phyloP scores from a whole-genome alignment of 164 flowering plant species.

The Liquidambar formosana region DNA sequence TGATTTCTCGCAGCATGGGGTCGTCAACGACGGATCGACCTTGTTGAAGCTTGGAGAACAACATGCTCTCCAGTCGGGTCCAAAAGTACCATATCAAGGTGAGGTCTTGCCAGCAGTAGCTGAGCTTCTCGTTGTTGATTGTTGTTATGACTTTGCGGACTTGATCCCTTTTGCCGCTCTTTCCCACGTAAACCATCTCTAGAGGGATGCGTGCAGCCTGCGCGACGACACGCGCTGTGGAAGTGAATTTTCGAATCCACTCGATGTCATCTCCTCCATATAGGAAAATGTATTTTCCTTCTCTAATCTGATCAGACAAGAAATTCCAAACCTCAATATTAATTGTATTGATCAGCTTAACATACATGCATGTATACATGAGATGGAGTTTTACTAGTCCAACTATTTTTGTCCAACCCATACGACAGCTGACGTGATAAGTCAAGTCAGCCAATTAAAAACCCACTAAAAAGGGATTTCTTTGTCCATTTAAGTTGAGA shows the following conservation, averaged over 20 bases:
- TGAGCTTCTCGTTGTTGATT: no score
- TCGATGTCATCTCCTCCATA: constrained; percentile 32
- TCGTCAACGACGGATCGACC: constrained; percentile 9
- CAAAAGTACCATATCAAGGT: constrained; percentile 13
- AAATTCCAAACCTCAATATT: no score
- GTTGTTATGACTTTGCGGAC: no score
- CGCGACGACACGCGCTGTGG: neutral
- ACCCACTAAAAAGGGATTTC: no score
- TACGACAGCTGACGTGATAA: no score
- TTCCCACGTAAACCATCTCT: constrained; percentile 29
- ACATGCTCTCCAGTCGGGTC: constrained; percentile 24
- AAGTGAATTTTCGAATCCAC: constrained; percentile 26
- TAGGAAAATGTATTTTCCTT: constrained; percentile 22
- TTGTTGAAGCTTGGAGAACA: constrained; percentile 19
- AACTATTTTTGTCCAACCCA: no score
- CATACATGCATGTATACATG: no score
- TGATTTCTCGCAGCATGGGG: constrained; percentile 8
- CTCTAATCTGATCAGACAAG: constrained; percentile 19
- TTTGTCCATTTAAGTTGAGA: no score
- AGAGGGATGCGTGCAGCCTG: constrained; percentile 1
- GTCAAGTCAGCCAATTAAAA: no score
- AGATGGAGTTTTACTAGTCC: no score
- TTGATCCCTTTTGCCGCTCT: constrained; percentile 10
- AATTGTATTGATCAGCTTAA: no score
- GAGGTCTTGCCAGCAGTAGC: no score